A percentile compares a stretch with the other conserved stretches of the same genome.
These are phyloP conservation scores for Huiozyma sinensis DNA, from an alignment of 805 yeast species.

Conservation along the genomic window DNA sequence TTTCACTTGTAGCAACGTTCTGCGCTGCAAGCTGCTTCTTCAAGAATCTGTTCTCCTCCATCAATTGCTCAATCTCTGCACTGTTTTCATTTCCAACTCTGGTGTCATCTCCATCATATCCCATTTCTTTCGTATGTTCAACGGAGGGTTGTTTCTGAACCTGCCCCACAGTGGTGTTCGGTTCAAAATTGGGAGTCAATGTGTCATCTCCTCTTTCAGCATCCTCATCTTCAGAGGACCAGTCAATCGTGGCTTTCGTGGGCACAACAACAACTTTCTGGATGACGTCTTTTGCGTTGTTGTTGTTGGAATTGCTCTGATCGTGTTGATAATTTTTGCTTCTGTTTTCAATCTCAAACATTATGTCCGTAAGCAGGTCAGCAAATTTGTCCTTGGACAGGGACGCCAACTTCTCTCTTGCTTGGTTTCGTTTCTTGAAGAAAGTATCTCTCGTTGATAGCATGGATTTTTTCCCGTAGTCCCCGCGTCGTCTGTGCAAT, in stretches of 20 bases:
- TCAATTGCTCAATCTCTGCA: neutral
- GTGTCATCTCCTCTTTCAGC: slow-evolving; percentile 3
- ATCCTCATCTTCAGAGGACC: slow-evolving; percentile 75
- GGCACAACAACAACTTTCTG: slow-evolving; percentile 72
- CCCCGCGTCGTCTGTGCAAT: slow-evolving; percentile 62
- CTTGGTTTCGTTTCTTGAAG: slow-evolving; percentile 91
- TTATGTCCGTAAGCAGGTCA: slow-evolving; percentile 81
- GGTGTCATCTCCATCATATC: neutral
- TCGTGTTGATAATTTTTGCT: slow-evolving; percentile 26
- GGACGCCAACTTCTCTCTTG: slow-evolving; percentile 78
- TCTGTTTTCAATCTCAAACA: slow-evolving; percentile 75
- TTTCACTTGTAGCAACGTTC: too few relatives aligned
- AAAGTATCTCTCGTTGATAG: slow-evolving; percentile 31
- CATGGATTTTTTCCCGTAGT: slow-evolving; percentile 13
- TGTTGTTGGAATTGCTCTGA: neutral
- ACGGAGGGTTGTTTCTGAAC: neutral
- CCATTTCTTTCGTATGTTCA: neutral
- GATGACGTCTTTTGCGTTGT: slow-evolving; percentile 9
- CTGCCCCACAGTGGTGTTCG: neutral
- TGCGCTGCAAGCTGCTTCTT: slow-evolving; percentile 11
- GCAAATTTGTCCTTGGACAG: slow-evolving; percentile 72
- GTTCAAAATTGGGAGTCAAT: neutral
- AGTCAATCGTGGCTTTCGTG: slow-evolving; percentile 69
- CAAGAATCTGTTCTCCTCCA: slow-evolving; percentile 9
- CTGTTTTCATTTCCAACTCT: neutral